Evolutionary conservation across 1,284 basidiomycete species (phyloP), one percentile per base, ranked within the genome.

Genomic region (Ganoderma leucocontextum): DNA sequence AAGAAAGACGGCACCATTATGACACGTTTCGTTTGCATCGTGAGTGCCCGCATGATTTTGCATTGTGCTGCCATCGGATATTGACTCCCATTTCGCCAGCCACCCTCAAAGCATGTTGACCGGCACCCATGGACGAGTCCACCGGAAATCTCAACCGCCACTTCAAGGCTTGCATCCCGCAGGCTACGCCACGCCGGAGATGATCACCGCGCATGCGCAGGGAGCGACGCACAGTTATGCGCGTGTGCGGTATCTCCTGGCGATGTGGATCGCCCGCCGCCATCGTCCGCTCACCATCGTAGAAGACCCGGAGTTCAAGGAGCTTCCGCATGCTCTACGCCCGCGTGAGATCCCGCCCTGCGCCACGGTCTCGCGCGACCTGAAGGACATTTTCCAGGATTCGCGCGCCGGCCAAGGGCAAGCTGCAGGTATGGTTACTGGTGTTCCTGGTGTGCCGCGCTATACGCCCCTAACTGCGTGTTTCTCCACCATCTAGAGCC

Each of bases 221-320:
- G 62, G 49, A 1, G 62, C 41, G 0, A 63, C 36, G 12, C 55
- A 53, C n/a, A 25, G 29, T 2, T 36, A 25, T 19, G 17, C 47
- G 4, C 49, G 36, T 1, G 9, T 63, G 2, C 36, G 62, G 8
- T 63, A 25, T 36, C 36, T 63, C 19, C 33, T 63, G 0, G 62
- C 62, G 2, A 63, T 63, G 62, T 63, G 49, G 62, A 22, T 52
- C 36, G 49, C 49, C 1, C 36, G 49, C 13, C 19, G 66, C 39
- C 65, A 72, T 52, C 67, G 73, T 9, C 73, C 74, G 15, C 72
- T 69, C 65, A 44, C 42, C 10, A 72, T 75, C 25, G 59, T 74
- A 8, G 49, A 67, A 9, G 73, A 75, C 42, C 49, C 52, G 13
- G 69, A 69, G 52, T 68, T 75, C 25, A 25, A 60, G 17, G 47